Evolutionary conservation across 805 yeast species (phyloP), one percentile per base, ranked within the genome.

Genomic region (Ogataea nakhonphanomensis): DNA sequence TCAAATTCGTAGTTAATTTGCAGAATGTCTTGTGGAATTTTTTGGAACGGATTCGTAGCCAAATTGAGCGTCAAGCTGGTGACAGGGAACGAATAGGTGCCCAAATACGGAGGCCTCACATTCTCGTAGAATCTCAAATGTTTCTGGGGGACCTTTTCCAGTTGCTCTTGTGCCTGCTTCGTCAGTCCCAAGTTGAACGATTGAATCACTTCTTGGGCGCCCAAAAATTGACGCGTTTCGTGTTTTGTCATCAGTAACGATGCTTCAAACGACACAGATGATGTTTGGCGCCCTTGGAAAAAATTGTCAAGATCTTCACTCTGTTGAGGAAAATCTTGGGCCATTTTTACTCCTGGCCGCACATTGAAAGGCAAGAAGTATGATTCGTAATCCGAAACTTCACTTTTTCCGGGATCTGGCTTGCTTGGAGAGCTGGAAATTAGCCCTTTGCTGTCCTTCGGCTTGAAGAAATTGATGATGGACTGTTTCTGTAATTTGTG

Each of bases 61-160:
- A 52, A 23, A 41, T 55, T 39, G 58, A 71, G 6, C 70, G 46
- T 35, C 31, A 45, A 13, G 45, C 50, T 44, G 46, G 42, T 22
- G 44, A 49, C 25, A 28, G 51, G 43, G 13, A 44, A 45, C 8
- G 66, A 61, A 25, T 46, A 59, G 1, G 70, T 61, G 3, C 68
- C 69, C 25, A 51, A 44, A 35, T 60, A 64, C 38, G 71, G 57
- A 43, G 59, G 51, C 54, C 66, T 54, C 39, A 59, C 50, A 43
- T 71, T 72, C 40, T 71, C 74, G 40, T 66, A 65, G 35, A 64
- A 65, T n/a, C 57, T 50, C 5, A 64, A 38, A 53, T 53, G 65
- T 46, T 57, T 65, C 38, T 48, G 40, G 35, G 61, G 69, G 29
- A 71, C 61, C 15, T 55, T 54, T 14, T 56, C 58, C 30, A 71